Conservation (phyloP, 2,329 filamentous ascomycete genomes). For the Curvularia sp. region DNA sequence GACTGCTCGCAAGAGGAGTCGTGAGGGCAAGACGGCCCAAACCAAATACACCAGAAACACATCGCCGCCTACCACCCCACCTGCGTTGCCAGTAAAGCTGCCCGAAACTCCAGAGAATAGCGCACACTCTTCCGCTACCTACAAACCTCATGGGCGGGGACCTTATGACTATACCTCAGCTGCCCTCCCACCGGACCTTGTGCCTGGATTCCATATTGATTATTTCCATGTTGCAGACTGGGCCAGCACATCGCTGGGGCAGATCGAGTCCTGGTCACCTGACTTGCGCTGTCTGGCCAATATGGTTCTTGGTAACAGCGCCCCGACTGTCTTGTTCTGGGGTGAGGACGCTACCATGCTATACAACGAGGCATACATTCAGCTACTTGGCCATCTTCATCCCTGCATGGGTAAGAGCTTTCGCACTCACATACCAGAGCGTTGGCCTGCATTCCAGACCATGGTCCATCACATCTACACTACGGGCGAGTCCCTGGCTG, state of each 20-base stretch:
- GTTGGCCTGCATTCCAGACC: constrained; percentile 54
- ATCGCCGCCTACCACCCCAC: constrained; percentile 44
- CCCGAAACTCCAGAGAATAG: not conserved
- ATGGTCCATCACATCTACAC: constrained; percentile 33
- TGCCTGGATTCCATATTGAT: constrained; percentile 62
- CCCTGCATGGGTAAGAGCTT: constrained; percentile 65
- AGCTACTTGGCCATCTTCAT: constrained; percentile 48
- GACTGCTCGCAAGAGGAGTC: constrained; percentile 3
- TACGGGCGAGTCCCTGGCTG: constrained; percentile 29
- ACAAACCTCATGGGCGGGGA: not conserved
- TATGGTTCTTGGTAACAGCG: constrained; percentile 66
- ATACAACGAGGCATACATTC: constrained; percentile 49
- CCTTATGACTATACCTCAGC: constrained; percentile 29
- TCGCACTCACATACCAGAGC: constrained; percentile 73
- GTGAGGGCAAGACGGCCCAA: constrained; percentile 51
- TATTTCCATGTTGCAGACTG: constrained; percentile 75
- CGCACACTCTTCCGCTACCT: not conserved
- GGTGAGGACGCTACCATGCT: constrained; percentile 47
- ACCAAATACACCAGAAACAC: constrained; percentile 51
- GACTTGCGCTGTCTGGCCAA: constrained; percentile 78
- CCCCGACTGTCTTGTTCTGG: constrained; percentile 68
- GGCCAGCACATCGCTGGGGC: constrained; percentile 73
- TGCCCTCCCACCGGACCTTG: not conserved
- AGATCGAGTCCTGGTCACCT: constrained; percentile 71
- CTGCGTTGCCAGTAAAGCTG: constrained; percentile 13